A percentile compares a stretch with the other conserved stretches of the same genome.
These are phyloP conservation scores for Fusarium paranaense DNA, from an alignment of 2,329 filamentous ascomycete genomes.

Conservation along the genomic window DNA sequence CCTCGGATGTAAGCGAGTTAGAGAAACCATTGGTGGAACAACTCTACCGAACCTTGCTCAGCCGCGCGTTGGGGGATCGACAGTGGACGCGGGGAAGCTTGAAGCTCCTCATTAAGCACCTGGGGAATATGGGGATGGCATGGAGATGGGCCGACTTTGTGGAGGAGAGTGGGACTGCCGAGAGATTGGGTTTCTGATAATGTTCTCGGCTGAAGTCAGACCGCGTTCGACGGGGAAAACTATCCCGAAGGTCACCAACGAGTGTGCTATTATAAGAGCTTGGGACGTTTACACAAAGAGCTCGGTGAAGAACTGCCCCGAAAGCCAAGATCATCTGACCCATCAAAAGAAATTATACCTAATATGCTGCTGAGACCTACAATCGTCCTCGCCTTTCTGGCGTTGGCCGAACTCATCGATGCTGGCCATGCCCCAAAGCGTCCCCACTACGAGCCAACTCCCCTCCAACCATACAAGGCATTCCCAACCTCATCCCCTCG, in stretches of 20 bases:
- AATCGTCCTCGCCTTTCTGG: not conserved
- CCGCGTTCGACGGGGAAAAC: not conserved
- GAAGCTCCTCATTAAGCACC: not conserved
- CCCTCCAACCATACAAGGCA: constrained; percentile 1
- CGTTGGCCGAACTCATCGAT: not conserved
- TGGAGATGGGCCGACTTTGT: not conserved
- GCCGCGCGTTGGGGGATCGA: not conserved
- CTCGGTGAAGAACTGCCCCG: not conserved
- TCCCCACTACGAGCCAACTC: constrained; percentile 6
- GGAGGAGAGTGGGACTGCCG: not conserved
- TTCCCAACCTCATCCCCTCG: not conserved
- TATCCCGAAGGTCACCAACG: not conserved
- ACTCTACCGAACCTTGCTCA: not conserved
- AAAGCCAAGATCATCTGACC: not conserved
- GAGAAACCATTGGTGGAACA: not conserved
- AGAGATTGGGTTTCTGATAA: not conserved
- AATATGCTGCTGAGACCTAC: not conserved
- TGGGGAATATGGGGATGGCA: constrained; percentile 2
- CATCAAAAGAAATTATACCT: not conserved
- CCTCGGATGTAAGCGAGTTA: not conserved
- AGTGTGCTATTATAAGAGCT: not conserved
- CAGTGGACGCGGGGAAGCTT: constrained; percentile 3
- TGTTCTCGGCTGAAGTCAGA: not conserved
- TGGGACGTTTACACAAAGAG: not conserved
- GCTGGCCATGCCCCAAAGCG: not conserved